Conservation (phyloP, 768 basidiomycete species). For the Leccinellum luteum region DNA sequence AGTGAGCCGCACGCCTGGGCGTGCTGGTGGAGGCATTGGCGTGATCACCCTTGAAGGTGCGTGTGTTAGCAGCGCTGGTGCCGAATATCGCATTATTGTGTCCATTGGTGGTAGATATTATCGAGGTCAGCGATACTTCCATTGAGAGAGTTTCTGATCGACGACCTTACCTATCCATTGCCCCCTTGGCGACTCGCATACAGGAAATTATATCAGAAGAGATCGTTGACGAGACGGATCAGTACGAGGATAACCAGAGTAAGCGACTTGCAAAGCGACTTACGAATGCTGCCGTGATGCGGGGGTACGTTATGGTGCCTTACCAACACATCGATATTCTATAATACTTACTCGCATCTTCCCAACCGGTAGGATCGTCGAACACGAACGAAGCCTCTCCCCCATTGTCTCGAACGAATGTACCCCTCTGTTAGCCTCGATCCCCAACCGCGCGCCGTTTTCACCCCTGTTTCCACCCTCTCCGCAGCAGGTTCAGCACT, state of each 20-base stretch:
- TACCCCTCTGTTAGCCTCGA: constrained; percentile 34
- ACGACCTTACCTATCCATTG: neutral
- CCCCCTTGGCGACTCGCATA: constrained; percentile 12
- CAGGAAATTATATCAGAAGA: constrained; percentile 97
- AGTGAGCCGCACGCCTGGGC: constrained; percentile 80
- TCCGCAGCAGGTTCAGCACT: constrained; percentile 14
- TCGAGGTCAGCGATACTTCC: constrained; percentile 46
- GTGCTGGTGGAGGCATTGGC: constrained; percentile 81
- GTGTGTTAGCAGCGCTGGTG: neutral
- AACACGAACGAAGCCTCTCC: constrained; percentile 42
- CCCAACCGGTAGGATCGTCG: constrained; percentile 45
- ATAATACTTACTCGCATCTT: neutral
- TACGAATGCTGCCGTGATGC: constrained; percentile 75
- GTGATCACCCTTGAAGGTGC: constrained; percentile 86
- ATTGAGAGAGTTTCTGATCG: neutral
- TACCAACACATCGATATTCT: too few relatives aligned
- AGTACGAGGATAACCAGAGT: constrained; percentile 82
- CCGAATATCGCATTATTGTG: neutral
- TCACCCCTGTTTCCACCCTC: constrained; percentile 8
- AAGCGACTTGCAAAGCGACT: constrained; percentile 70
- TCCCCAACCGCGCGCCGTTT: constrained; percentile 8
- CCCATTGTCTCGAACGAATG: constrained; percentile 31
- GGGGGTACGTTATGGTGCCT: constrained; percentile 49
- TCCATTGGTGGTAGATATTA: constrained; percentile 51
- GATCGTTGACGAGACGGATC: constrained; percentile 93